These are phyloP conservation scores for Aspergillus fumigatiaffinis DNA, from an alignment of 2,329 filamentous ascomycete species.

Conservation along the genomic window DNA sequence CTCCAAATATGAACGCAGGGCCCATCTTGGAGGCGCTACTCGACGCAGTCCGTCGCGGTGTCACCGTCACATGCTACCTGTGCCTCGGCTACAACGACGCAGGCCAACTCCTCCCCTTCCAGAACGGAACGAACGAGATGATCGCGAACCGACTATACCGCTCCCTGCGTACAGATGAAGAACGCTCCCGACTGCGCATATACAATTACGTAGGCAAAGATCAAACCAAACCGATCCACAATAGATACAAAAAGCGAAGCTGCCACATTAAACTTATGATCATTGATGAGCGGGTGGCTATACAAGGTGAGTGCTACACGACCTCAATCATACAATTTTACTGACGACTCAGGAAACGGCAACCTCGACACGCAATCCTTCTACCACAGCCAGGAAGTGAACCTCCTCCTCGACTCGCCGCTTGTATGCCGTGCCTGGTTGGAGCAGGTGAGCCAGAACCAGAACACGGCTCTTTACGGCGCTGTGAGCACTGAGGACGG, in stretches of 20 bases:
- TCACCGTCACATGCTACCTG: slow-evolving; percentile 66
- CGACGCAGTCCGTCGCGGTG: slow-evolving; percentile 62
- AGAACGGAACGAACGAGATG: slow-evolving; percentile 74
- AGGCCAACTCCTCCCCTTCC: slow-evolving; percentile 70
- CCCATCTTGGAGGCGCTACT: slow-evolving; percentile 62
- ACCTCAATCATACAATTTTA: not conserved
- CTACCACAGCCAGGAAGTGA: slow-evolving; percentile 75
- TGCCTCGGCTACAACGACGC: slow-evolving; percentile 77
- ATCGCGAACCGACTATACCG: slow-evolving; percentile 58
- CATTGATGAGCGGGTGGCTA: slow-evolving; percentile 63
- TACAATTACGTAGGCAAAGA: slow-evolving; percentile 73
- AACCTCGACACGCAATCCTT: slow-evolving; percentile 80
- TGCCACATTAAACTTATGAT: slow-evolving; percentile 79
- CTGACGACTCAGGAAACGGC: slow-evolving; percentile 52
- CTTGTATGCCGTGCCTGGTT: slow-evolving; percentile 61
- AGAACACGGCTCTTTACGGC: slow-evolving; percentile 63
- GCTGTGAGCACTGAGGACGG: slow-evolving; percentile 53
- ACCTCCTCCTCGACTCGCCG: slow-evolving; percentile 66
- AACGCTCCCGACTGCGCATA: slow-evolving; percentile 53
- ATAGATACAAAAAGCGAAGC: slow-evolving; percentile 60
- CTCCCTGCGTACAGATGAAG: slow-evolving; percentile 50
- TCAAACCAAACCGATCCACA: slow-evolving; percentile 63
- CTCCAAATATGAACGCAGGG: slow-evolving; percentile 70
- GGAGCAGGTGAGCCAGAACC: slow-evolving; percentile 59
- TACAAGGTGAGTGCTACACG: slow-evolving; percentile 48